Base-by-base conservation (phyloP, 2,329 filamentous ascomycete species). In the Exophiala sp. region DNA sequence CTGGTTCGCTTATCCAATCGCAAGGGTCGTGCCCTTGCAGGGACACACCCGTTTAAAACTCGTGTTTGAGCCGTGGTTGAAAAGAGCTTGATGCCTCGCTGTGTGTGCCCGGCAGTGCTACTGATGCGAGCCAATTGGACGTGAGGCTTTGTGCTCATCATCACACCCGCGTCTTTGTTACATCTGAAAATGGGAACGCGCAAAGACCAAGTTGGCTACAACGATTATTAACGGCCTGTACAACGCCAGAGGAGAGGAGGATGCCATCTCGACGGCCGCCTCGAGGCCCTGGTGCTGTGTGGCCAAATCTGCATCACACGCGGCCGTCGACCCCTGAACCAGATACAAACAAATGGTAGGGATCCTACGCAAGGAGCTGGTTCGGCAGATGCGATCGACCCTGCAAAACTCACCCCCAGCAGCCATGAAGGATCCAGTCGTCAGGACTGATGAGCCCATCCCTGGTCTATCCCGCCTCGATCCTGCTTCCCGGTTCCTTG, bases 1-100 rank as follows among this genome's bases (percentile, higher is more conserved):
- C 37, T 48, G 44, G 48, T 35, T 55, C 52, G 52, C 44, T 52
- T 55, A 48, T n/a, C n/a, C n/a, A 23, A 10, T 13, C n/a, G 34
- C 34, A 37, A 19, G 37, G 39, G 14, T 46, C 9, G 27, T 29
- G 47, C 43, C 46, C 23, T 32, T 49, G 37, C 46, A 37, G 40
- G 22, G 14, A 22, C 43, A 22, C 43, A 29, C 27, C 19, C 42
- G 44, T 52, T 39, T n/a, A n/a, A n/a, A n/a, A n/a, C n/a, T n/a
- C 22, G 37, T 41, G 40, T 34, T 19, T 48, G 40, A 40, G 18
- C 27, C 35, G 10, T 43, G 43, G 5, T 38, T n/a, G 18, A 16
- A 24, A 42, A 40, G 10, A 22, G 38, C 22, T 42, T 22, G 19
- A 30, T n/a, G 21, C 14, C 30, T 40, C 34, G 22, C 19, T 16